These are phyloP conservation scores for Cyberlindnera mississippiensis DNA, from an alignment of 805 yeast species.

Conservation along the genomic window DNA sequence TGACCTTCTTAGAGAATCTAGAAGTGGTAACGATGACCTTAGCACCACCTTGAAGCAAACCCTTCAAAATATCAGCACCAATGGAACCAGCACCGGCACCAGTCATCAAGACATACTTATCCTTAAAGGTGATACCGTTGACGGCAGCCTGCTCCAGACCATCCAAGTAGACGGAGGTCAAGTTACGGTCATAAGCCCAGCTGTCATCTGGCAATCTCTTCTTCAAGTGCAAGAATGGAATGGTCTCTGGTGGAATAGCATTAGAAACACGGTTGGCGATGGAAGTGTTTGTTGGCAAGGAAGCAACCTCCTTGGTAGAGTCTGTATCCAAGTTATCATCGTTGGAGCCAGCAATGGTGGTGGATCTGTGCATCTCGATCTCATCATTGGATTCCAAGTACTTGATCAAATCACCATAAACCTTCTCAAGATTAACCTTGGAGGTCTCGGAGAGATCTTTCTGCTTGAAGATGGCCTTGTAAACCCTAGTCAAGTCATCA, in stretches of 20 bases:
- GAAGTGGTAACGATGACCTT: conserved; percentile 95
- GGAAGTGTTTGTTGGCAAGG: conserved; percentile 69
- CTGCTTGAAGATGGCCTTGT: conserved; percentile 76
- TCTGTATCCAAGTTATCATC: conserved; percentile 48
- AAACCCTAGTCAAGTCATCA: conserved; percentile 80
- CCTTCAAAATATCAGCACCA: conserved; percentile 95
- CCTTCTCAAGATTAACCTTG: conserved; percentile 64
- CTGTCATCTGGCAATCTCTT: conserved; percentile 64
- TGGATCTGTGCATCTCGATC: conserved; percentile 62
- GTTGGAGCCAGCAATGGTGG: conserved; percentile 48
- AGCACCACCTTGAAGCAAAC: conserved; percentile 96
- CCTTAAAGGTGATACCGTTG: conserved; percentile 87
- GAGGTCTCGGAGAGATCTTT: conserved; percentile 57
- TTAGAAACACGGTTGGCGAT: conserved; percentile 72
- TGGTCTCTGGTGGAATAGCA: conserved; percentile 72
- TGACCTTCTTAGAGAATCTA: conserved; percentile 87
- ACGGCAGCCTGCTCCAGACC: conserved; percentile 92
- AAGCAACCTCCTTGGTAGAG: conserved; percentile 76
- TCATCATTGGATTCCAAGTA: conserved; percentile 67
- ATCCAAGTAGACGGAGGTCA: conserved; percentile 77
- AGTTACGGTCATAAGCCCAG: conserved; percentile 81
- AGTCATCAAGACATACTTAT: conserved; percentile 85
- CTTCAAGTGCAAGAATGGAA: conserved; percentile 93
- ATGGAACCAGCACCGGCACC: conserved; percentile 99
- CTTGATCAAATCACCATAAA: conserved; percentile 66